Percentiles rank a stretch among this genome's conserved stretches.
Evolutionary conservation across 768 basidiomycete genomes (phyloP).

Genomic region (Arthromyces matolae): DNA sequence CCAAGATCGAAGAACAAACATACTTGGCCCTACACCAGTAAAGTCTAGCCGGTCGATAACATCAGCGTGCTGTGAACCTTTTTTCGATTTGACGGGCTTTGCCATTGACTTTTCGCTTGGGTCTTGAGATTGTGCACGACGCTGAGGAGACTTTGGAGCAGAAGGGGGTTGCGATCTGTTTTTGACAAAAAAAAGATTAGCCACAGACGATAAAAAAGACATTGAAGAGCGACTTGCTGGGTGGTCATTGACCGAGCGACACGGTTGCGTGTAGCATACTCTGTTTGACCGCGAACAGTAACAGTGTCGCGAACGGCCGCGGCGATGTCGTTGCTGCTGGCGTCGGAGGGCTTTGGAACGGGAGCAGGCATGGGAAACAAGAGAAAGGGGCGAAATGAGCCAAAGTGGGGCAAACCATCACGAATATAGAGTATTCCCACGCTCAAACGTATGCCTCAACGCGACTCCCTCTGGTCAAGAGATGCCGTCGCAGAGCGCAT

Average conservation of each 20-base stretch:
- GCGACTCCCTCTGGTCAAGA: constrained; percentile 29
- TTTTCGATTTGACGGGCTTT: constrained; percentile 48
- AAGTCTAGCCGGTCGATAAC: constrained; percentile 88
- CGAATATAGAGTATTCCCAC: not conserved
- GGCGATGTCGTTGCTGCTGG: constrained; percentile 49
- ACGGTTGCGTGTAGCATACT: constrained; percentile 43
- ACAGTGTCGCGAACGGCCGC: constrained; percentile 73
- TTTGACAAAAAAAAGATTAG: constrained; percentile 15
- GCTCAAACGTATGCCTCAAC: constrained; percentile 6
- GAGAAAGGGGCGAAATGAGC: constrained; percentile 50
- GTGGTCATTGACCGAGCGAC: constrained; percentile 58
- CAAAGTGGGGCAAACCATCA: too few relatives aligned
- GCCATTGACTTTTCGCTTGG: constrained; percentile 32
- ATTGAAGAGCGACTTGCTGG: constrained; percentile 36
- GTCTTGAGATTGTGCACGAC: constrained; percentile 48
- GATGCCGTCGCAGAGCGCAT: constrained; percentile 66
- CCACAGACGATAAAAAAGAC: constrained; percentile 6
- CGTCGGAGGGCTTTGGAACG: too few relatives aligned
- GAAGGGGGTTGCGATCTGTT: constrained; percentile 14
- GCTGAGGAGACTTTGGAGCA: constrained; percentile 30
- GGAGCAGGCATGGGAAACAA: constrained; percentile 25
- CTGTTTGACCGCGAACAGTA: constrained; percentile 39
- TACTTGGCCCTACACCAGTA: constrained; percentile 80
- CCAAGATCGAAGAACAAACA: constrained; percentile 28
- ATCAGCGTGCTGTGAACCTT: constrained; percentile 81